Evolutionary conservation across 2,329 filamentous ascomycete genomes (phyloP), one percentile per base, ranked within the genome.

Genomic region (Xylaria sp.): DNA sequence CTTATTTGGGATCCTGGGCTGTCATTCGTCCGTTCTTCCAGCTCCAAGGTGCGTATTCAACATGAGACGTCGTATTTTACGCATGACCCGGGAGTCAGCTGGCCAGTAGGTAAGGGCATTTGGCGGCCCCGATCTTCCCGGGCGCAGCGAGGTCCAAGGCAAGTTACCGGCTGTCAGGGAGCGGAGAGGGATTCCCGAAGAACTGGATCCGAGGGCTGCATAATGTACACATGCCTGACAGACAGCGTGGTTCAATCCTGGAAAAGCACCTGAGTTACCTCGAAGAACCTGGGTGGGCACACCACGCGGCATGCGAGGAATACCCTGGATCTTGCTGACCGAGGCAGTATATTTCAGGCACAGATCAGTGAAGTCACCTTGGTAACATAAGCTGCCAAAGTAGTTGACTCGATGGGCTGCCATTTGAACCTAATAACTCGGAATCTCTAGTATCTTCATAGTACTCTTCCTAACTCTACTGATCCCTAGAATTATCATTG

Each of bases 51-150:
- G 56, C 38, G 13, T 44, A 44, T 33, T 56, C 11, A 31, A 62
- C 44, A 33, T 42, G 49, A 56, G 51, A 64, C 23, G 53, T 67
- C 58, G 36, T 49, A 59, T 57, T 36, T 59, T 26, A 67, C 42
- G 33, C 61, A 54, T 54, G 56, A 33, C 51, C 56, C 49, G 66
- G 63, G 40, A 64, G 59, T 64, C 56, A 66, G 56, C 68, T 63
- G 51, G 51, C 59, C 68, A 63, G 63, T 61, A 42, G 26, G 38
- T 68, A 51, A 59, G 51, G 63, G 17, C 58, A 57, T 63, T 65
- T 53, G 33, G 49, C 46, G 51, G 13, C 36, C 54, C 68, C 62
- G 44, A 59, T 68, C 42, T 31, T 66, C 59, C 66, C 68, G 56
- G 26, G 62, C 56, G 40, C 59, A 68, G 53, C 62, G 20, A 58